Evolutionary conservation across 2,329 filamentous ascomycete genomes (phyloP), one percentile per base, ranked within the genome.

Genomic region (Penicillium glabrum): DNA sequence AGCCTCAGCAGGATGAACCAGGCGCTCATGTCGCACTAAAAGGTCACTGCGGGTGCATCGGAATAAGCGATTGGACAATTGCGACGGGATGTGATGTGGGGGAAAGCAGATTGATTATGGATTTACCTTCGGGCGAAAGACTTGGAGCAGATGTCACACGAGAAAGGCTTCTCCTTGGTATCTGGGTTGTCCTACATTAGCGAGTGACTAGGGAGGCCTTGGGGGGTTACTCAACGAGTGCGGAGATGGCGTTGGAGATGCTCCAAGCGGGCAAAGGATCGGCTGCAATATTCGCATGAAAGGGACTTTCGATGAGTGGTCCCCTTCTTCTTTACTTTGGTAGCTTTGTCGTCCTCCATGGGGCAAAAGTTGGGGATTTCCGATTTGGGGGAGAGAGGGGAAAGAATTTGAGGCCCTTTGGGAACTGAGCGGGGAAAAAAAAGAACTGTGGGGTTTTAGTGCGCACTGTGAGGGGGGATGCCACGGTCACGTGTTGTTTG

Each of bases 211-310:
- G 29, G 31, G 27, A 58, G 51, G 33, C 4, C n/a, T 50, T 55
- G 58, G 69, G 71, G n/a, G 70, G 71, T 69, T 71, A 74, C 74
- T 76, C 74, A 75, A 78, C 75, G 78, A 62, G 78, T 80, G 72
- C 78, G 76, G 72, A 80, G 77, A 75, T 80, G 78, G 64, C 78
- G 74, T 74, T 80, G 78, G 67, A 80, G 77, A 72, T 80, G 78
- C 69, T 80, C 78, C 60, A 80, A 66, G 50, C 78, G 75, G 54
- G 77, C 77, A 67, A 80, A 80, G 39, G 77, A 74, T 60, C 78
- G 69, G 63, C 75, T 77, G 67, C 77, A 80, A 61, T 79, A 79
- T 67, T 79, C 77, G 65, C 78, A 80, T 26, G 76, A 75, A 44
- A 80, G 64, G 13, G 78, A 79, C 66, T 79, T 80, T 57, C 75